These are phyloP conservation scores for Neurospora sp. DNA, from an alignment of 2,329 filamentous ascomycete genomes.

Conservation along the genomic window DNA sequence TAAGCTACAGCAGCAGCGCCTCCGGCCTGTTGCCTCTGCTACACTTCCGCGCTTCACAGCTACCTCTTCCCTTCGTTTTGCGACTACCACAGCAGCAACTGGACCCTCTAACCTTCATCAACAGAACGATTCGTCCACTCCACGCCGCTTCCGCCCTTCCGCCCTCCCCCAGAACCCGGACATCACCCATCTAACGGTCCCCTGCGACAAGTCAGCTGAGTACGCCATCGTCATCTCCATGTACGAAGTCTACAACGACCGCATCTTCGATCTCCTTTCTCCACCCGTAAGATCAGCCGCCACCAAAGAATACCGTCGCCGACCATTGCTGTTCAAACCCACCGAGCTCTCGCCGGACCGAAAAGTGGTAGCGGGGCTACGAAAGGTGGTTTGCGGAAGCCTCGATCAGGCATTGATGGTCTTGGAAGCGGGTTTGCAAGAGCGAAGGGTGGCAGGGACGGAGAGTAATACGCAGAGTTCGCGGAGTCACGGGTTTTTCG, in stretches of 20 bases:
- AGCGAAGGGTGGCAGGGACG: conserved; percentile 80
- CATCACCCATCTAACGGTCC: conserved; percentile 59
- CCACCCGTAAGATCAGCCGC: conserved; percentile 47
- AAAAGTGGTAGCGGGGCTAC: conserved; percentile 88
- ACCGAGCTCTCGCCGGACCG: conserved; percentile 81
- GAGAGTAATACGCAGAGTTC: conserved; percentile 89
- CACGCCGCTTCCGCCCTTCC: conserved; percentile 57
- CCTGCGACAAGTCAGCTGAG: conserved; percentile 59
- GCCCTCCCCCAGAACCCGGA: conserved; percentile 65
- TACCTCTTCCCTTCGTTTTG: not conserved
- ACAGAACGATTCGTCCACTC: conserved; percentile 18
- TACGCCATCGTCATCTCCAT: conserved; percentile 89
- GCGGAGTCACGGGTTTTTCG: conserved; percentile 92
- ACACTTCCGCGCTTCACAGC: not conserved
- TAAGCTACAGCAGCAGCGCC: not conserved
- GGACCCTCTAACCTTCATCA: not conserved
- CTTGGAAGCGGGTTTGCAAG: conserved; percentile 78
- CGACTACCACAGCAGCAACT: not conserved
- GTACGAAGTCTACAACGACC: conserved; percentile 99
- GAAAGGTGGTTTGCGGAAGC: conserved; percentile 77
- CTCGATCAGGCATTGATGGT: conserved; percentile 82
- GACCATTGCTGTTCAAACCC: conserved; percentile 80
- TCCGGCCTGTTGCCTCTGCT: not conserved
- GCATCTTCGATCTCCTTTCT: conserved; percentile 87
- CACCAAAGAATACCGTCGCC: conserved; percentile 63